Base-by-base conservation (phyloP, 169 alveolate species). In the Babesia gibsoni region DNA sequence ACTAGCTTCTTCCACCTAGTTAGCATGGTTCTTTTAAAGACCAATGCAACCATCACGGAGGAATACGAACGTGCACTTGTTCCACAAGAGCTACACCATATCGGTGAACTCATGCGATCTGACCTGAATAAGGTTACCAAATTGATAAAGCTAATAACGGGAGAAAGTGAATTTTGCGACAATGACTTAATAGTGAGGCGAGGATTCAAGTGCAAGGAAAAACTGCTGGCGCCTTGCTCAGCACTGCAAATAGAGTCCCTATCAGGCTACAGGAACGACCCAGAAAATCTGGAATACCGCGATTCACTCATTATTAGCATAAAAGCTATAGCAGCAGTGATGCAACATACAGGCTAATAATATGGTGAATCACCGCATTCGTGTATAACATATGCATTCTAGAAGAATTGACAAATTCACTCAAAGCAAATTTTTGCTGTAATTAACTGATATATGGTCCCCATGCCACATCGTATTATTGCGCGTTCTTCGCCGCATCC, bases 1-100 rank as follows among this genome's bases (percentile, higher is more conserved):
- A 84, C 81, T 12, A 84, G 92, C 81, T 88, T 88, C 83, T 57
- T 91, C 36, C 89, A 89, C 61, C 70, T 91, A 32, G 87, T 91
- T n/a, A 74, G 89, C 43, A 89, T 89, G 94, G 90, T 85, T 23
- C 65, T 89, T 58, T 79, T 88, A 1, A 89, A 89, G 49, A 82
- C 91, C 18, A 86, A 84, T 54, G 46, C 67, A 22, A 67, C 72
- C 27, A 80, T 89, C 35, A 64, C 90, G 42, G 84, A 83, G 52
- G 84, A 84, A 53, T 84, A 84, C 78, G 91, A 84, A 33, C 9
- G 22, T 4, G 37, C 53, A 6, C 72, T 83, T n/a, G 41, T 83
- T 20, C 85, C 72, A 0, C 84, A 78, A 20, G 82, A 83, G 12
- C 49, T 67, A 3, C 54, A 45, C 23, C 63, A 70, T 43, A 65